Evolutionary conservation across 495 filamentous ascomycete species (phyloP).

Genomic region (Cryomyces minteri): DNA sequence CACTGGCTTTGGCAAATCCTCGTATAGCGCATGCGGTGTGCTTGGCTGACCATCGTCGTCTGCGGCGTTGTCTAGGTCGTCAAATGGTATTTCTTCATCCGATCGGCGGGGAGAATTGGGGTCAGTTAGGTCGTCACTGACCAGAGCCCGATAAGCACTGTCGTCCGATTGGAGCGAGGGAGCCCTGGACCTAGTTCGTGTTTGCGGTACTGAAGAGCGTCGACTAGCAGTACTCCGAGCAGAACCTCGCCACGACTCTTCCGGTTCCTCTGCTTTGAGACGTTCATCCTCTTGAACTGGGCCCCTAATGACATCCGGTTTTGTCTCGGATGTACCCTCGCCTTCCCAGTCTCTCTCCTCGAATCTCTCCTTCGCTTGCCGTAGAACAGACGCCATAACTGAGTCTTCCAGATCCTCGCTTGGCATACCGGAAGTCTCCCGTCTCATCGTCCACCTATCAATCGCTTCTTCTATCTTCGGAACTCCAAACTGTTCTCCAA

Average conservation of each 20-base stretch:
- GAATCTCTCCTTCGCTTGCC: constrained; percentile 46
- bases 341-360: constrained; percentile 8
- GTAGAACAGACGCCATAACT: constrained; percentile 40
- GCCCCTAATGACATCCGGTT: background rate
- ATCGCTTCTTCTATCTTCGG: constrained; percentile 21
- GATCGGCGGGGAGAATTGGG: background rate
- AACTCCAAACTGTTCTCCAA: constrained; percentile 23
- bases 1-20: background rate
- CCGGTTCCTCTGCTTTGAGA: too few species aligned
- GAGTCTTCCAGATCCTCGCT: constrained; percentile 47
- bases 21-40: background rate
- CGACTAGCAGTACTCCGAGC: too few species aligned
- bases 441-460: constrained; percentile 29
- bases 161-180: too few species aligned
- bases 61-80: background rate
- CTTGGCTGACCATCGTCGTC: background rate
- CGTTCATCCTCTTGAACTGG: background rate
- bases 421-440: constrained; percentile 22
- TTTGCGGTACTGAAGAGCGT: too few species aligned
- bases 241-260: too few species aligned
- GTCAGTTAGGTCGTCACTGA: too few species aligned
- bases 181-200: too few species aligned
- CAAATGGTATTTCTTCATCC: background rate
- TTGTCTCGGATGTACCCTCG: background rate
- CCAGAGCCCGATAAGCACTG: too few species aligned